These are phyloP conservation scores for Primulina huaijiensis DNA, from an alignment of 257 asterid species.

Conservation along the genomic window DNA sequence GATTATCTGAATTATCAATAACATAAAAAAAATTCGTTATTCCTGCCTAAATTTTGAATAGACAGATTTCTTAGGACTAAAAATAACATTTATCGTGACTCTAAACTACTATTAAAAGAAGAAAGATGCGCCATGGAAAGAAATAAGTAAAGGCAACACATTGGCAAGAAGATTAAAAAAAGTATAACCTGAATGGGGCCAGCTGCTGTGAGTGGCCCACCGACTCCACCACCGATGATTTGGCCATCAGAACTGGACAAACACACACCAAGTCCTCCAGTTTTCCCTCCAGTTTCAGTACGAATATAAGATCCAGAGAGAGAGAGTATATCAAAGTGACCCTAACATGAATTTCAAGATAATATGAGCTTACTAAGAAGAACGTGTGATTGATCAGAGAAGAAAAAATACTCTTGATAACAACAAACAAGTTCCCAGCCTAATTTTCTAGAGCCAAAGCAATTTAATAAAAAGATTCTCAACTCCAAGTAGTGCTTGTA, in stretches of 20 bases:
- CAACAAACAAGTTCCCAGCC: not conserved
- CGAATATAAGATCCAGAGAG: constrained; percentile 58
- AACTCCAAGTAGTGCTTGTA: not conserved
- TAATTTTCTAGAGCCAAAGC: not conserved
- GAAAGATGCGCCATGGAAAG: not conserved
- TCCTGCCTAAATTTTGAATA: not conserved
- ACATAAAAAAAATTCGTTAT: not conserved
- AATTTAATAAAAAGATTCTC: not conserved
- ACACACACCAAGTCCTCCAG: constrained; percentile 59
- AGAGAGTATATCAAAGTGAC: constrained; percentile 56
- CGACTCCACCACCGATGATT: constrained; percentile 68
- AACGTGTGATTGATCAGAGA: not conserved
- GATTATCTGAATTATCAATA: constrained; percentile 38
- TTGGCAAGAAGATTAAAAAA: not conserved
- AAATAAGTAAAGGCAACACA: not conserved
- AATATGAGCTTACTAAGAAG: not conserved
- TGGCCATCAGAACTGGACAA: constrained; percentile 57
- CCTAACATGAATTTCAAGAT: constrained; percentile 33
- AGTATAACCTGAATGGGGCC: constrained; percentile 55
- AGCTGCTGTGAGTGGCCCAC: constrained; percentile 62
- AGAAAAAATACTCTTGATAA: not conserved
- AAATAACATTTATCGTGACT: not conserved
- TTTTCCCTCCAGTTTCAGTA: constrained; percentile 49
- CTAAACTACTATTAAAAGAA: not conserved
- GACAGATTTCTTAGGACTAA: not conserved